phyloP scores from a whole-genome alignment of 768 basidiomycete species.

The Macrolepiota fuliginosa region DNA sequence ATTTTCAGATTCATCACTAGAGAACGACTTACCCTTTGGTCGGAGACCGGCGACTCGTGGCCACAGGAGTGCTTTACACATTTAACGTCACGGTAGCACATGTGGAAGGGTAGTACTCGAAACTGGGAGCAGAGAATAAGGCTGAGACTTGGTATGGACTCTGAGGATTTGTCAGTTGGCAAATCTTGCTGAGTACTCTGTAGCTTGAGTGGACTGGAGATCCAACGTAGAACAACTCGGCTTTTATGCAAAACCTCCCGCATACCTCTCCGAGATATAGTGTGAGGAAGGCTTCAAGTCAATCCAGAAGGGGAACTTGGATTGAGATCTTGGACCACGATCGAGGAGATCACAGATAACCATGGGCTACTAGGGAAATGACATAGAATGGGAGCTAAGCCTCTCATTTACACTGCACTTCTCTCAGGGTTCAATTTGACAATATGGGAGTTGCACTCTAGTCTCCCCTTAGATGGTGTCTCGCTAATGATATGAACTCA shows the following conservation, averaged over 20 bases:
- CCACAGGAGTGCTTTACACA: slow-evolving; percentile 36
- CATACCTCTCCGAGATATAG: background rate
- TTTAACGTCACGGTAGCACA: slow-evolving; percentile 43
- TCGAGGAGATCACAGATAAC: slow-evolving; percentile 3
- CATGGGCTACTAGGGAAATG: slow-evolving; percentile 4
- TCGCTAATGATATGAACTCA: background rate
- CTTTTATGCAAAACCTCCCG: slow-evolving; percentile 4
- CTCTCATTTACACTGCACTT: background rate
- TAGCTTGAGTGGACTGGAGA: background rate
- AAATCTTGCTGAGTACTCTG: background rate
- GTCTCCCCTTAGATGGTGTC: background rate
- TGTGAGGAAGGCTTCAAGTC: background rate
- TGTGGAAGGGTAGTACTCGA: slow-evolving; percentile 16
- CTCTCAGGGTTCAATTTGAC: slow-evolving; percentile 1
- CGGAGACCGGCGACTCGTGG: slow-evolving; percentile 28
- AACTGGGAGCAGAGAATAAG: background rate
- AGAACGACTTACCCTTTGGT: slow-evolving; percentile 20
- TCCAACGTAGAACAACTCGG: background rate
- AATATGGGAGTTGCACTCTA: background rate
- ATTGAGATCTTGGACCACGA: background rate
- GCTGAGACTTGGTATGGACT: background rate
- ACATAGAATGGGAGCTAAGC: slow-evolving; percentile 1
- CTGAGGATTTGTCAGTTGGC: background rate
- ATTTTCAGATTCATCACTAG: slow-evolving; percentile 12
- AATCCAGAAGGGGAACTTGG: background rate